phyloP scores from a whole-genome alignment of 768 basidiomycete genomes.

The Serendipita sp. region DNA sequence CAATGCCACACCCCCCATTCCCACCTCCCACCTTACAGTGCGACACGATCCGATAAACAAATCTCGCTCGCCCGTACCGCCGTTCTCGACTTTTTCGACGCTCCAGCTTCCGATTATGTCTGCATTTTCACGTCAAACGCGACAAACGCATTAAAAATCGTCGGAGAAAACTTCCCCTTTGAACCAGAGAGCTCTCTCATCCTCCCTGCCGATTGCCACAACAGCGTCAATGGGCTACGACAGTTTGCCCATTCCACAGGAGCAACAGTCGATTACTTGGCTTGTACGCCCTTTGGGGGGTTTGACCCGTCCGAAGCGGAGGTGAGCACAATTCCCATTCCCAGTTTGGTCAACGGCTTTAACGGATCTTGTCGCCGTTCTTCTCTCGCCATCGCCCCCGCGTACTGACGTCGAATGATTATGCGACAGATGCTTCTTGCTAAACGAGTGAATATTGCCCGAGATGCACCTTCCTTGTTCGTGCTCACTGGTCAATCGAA shows the following conservation, averaged over 20 bases:
- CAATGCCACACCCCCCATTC: too few species aligned
- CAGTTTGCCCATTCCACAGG: conserved; percentile 45
- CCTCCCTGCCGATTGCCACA: conserved; percentile 64
- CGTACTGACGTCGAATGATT: background rate
- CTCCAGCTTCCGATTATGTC: conserved; percentile 49
- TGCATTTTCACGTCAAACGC: conserved; percentile 74
- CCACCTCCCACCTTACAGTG: conserved; percentile 26
- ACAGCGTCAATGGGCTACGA: conserved; percentile 69
- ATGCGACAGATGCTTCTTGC: background rate
- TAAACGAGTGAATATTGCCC: conserved; percentile 12
- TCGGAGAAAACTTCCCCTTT: conserved; percentile 71
- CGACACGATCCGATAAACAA: conserved; percentile 47
- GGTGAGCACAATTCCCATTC: conserved; percentile 24
- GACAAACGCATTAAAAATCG: conserved; percentile 59
- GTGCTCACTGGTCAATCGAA: conserved; percentile 49
- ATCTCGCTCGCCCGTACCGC: conserved; percentile 54
- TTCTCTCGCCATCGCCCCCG: background rate
- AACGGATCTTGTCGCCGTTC: background rate
- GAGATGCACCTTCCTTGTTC: conserved; percentile 39
- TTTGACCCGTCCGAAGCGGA: conserved; percentile 40
- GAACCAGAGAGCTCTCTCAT: conserved; percentile 38
- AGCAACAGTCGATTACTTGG: conserved; percentile 45
- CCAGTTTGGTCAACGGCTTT: conserved; percentile 3
- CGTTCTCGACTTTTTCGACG: conserved; percentile 61
- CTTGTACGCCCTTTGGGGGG: conserved; percentile 46